Evolutionary conservation across 1,139 yeast genomes (phyloP).

Genomic region (Pichia sp.): DNA sequence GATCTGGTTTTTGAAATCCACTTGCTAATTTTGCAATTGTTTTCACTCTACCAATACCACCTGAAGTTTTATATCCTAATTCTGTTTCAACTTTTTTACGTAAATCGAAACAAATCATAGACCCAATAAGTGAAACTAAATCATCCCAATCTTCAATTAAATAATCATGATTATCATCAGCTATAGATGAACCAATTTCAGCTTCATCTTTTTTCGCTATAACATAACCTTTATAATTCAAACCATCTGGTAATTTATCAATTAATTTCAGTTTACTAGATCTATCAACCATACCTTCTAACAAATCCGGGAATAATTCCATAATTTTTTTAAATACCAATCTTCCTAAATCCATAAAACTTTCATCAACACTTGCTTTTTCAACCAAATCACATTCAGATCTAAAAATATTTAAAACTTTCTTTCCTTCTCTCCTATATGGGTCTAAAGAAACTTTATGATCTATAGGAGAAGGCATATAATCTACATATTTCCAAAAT

Average conservation of each 20-base stretch:
- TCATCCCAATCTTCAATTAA: slow-evolving; percentile 78
- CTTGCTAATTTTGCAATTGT: slow-evolving; percentile 85
- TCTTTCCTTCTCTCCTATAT: slow-evolving; percentile 79
- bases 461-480: slow-evolving; percentile 39
- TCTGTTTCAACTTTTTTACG: slow-evolving; percentile 46
- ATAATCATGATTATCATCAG: slow-evolving; percentile 12
- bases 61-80: slow-evolving; percentile 82
- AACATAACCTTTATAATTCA: slow-evolving; percentile 19
- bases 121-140: slow-evolving; percentile 58
- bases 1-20: slow-evolving; percentile 77
- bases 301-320: slow-evolving; percentile 33
- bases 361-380: slow-evolving; percentile 94
- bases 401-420: slow-evolving; percentile 59
- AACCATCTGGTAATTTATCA: slow-evolving; percentile 32
- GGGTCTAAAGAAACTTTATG: slow-evolving; percentile 91
- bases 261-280: slow-evolving; percentile 39
- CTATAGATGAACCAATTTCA: slow-evolving; percentile 15
- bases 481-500: slow-evolving; percentile 63
- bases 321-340: slow-evolving; percentile 35
- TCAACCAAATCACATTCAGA: slow-evolving; percentile 61
- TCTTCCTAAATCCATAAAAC: slow-evolving; percentile 76
- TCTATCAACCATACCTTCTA: slow-evolving; percentile 5
- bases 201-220: slow-evolving; percentile 30
- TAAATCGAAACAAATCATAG: slow-evolving; percentile 48
- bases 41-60: slow-evolving; percentile 76